Percentiles rank a stretch among this genome's conserved stretches.
These are phyloP conservation scores for Alternaria ventricosa DNA, from an alignment of 2,329 filamentous ascomycete species.

Conservation along the genomic window DNA sequence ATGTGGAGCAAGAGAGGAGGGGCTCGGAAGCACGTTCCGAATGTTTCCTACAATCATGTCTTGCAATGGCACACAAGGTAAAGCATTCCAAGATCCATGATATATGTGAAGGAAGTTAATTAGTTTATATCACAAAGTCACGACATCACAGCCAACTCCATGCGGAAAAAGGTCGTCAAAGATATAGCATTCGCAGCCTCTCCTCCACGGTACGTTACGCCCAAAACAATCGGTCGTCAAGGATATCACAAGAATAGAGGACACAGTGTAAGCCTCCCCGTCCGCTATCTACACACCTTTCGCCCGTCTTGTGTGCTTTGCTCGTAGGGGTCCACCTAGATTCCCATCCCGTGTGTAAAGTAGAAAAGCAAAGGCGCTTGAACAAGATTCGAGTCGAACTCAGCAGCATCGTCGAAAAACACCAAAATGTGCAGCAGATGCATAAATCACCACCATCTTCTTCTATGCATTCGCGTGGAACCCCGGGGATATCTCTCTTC, in stretches of 20 bases:
- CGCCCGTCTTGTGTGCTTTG: conserved; percentile 4
- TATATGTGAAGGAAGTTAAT: no score
- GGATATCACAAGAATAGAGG: conserved; percentile 12
- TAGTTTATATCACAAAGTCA: neutral
- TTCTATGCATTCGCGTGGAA: conserved; percentile 10
- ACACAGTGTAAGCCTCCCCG: neutral
- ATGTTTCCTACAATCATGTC: neutral
- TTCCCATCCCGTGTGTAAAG: neutral
- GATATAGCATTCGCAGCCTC: conserved; percentile 14
- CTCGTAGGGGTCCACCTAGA: neutral
- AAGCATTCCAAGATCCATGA: no score
- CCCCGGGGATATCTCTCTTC: conserved; percentile 35
- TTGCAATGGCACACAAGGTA: neutral
- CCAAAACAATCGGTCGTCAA: conserved; percentile 7
- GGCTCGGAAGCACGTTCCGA: neutral
- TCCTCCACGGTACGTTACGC: neutral
- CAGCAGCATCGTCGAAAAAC: neutral
- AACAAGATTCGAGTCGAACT: neutral
- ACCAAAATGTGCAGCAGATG: conserved; percentile 14
- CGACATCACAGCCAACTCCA: neutral
- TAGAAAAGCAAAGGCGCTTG: neutral
- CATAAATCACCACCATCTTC: neutral
- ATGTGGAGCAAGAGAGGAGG: conserved; percentile 5
- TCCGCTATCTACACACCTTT: conserved; percentile 15
- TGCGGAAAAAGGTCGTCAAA: neutral